Evolutionary conservation across 345 rosid species (phyloP).

Genomic region (Eucalyptus coolabah): DNA sequence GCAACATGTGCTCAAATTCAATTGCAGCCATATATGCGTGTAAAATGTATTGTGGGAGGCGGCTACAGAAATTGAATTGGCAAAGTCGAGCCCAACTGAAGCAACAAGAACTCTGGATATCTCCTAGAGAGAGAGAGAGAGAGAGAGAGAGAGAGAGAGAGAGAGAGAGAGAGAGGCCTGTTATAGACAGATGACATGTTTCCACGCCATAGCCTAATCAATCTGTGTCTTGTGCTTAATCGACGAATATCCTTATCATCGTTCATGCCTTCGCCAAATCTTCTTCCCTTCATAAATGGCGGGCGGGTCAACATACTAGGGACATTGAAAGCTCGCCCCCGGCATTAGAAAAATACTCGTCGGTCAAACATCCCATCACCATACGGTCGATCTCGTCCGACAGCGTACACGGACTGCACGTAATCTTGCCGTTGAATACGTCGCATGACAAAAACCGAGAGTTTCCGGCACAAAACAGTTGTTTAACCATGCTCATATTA

Average conservation of each 20-base stretch:
- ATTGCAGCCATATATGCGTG: neutral
- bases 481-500: neutral
- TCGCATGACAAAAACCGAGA: neutral
- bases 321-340: neutral
- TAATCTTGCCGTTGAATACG: neutral
- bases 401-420: neutral
- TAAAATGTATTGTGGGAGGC: neutral
- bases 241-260: neutral
- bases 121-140: too few species aligned
- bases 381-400: neutral
- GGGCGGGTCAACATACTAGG: neutral
- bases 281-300: neutral
- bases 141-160: neutral
- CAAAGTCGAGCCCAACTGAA: neutral
- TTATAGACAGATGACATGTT: neutral
- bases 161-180: neutral
- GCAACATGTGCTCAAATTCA: neutral
- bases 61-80: neutral
- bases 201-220: neutral
- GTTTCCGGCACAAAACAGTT: neutral
- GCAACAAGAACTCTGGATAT: neutral
- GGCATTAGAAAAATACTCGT: neutral
- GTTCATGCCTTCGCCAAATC: neutral
- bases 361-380: neutral
- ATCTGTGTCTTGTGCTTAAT: neutral